Evolutionary conservation across 441 rosid genomes (phyloP).

Genomic region (Euphorbia celastroides): DNA sequence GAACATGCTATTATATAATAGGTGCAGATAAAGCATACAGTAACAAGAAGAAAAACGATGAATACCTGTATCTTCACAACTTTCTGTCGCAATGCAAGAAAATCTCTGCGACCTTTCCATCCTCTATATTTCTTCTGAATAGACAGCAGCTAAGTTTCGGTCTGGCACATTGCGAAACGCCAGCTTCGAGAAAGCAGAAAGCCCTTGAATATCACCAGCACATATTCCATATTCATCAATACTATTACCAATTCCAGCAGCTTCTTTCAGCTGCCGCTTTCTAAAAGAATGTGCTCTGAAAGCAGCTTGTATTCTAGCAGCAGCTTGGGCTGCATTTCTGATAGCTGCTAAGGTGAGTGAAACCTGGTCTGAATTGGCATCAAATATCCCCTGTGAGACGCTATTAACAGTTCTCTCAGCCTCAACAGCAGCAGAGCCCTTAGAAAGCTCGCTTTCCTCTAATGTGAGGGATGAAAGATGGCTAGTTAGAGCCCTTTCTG

Average conservation of each 20-base stretch:
- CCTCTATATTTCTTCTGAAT: slow-evolving; percentile 95
- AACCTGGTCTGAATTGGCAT: slow-evolving; percentile 49
- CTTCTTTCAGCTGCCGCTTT: slow-evolving; percentile 53
- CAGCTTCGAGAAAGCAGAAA: slow-evolving; percentile 57
- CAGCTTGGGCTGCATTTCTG: slow-evolving; percentile 86
- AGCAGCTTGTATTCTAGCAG: slow-evolving; percentile 87
- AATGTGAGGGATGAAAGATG: slow-evolving; percentile 86
- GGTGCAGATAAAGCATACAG: not conserved
- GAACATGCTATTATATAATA: not conserved
- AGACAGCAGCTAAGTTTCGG: slow-evolving; percentile 61
- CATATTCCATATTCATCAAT: slow-evolving; percentile 50
- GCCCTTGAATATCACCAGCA: slow-evolving; percentile 43
- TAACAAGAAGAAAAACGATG: not conserved
- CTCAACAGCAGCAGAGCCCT: slow-evolving; percentile 62
- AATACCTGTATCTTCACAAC: slow-evolving; percentile 87
- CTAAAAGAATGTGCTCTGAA: slow-evolving; percentile 93
- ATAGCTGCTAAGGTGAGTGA: slow-evolving; percentile 78
- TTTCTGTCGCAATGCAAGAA: slow-evolving; percentile 63
- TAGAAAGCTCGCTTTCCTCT: slow-evolving; percentile 69
- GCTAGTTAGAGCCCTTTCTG: slow-evolving; percentile 81
- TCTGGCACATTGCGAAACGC: slow-evolving; percentile 40
- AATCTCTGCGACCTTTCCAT: slow-evolving; percentile 76
- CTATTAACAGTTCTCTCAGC: slow-evolving; percentile 65
- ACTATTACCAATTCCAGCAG: slow-evolving; percentile 20
- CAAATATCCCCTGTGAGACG: slow-evolving; percentile 34